Evolutionary conservation across 1,284 basidiomycete genomes (phyloP), one percentile per base, ranked within the genome.

Genomic region (Vanrija sp.): DNA sequence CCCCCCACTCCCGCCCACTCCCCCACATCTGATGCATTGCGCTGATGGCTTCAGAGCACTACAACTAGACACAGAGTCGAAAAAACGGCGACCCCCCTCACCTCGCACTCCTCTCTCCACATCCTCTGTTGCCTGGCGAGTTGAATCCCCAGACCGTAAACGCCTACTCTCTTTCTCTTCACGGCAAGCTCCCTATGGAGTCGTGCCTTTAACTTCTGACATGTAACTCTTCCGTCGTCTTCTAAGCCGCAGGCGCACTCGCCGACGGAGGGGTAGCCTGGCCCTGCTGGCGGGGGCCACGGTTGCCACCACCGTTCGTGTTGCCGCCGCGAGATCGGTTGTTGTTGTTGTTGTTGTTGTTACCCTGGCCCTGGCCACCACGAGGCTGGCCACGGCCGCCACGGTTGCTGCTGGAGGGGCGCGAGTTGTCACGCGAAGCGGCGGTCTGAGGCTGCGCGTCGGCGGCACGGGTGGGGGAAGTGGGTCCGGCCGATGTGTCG

Each of bases 11-110:
- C 6, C 6, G 28, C 28, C 3, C 34, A 34, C 34, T 34, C 34
- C 34, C 34, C 9, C 9, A 12, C 34, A 34, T 34, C 34, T 34
- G 9, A 53, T 50, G 46, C 53, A 55, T 49, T 47, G 52, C 55
- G 49, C 55, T 51, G 44, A 23, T 60, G 58, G 58, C 14, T 43
- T 26, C 55, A 57, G 58, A 54, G 52, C 55, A 38, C 43, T 44
- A 48, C 54, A 38, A 18, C 39, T 34, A 38, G 19, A 43, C 39
- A 19, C 23, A n/a, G 18, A 12, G 40, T 19, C 38, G 26, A 15
- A 38, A 40, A 54, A 54, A 58, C 29, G 18, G 26, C 19, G 7
- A 29, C 40, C 29, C 39, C 29, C 38, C 29, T n/a, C 53, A 46
- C 53, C 49, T 42, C 55, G 48, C 53, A 53, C 60, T 58, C 55